A percentile compares a stretch with the other conserved stretches of the same genome.
Conservation (phyloP, 345 rosid species). For the Gossypium arboreum region DNA sequence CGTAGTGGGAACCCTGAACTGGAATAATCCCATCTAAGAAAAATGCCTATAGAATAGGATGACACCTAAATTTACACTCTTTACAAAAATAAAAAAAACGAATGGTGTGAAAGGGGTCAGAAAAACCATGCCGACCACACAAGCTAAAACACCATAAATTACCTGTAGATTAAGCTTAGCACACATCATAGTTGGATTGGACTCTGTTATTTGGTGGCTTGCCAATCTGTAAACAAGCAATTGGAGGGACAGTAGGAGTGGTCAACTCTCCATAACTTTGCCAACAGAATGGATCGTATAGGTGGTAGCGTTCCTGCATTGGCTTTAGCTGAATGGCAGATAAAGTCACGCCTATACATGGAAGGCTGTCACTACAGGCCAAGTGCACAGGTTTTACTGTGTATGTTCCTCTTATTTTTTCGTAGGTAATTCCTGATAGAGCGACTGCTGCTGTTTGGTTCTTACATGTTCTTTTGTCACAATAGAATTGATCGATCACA, state of each 20-base stretch:
- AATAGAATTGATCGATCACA: slow-evolving; percentile 87
- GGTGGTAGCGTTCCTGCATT: slow-evolving; percentile 59
- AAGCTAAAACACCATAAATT: slow-evolving; percentile 34
- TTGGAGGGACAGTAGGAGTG: slow-evolving; percentile 82
- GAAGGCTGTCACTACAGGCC: slow-evolving; percentile 88
- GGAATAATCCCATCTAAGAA: slow-evolving; percentile 1
- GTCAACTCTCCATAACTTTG: slow-evolving; percentile 73
- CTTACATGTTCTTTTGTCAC: slow-evolving; percentile 70
- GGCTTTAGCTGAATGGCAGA: slow-evolving; percentile 68
- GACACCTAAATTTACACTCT: neutral
- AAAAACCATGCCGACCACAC: slow-evolving; percentile 49
- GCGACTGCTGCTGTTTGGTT: slow-evolving; percentile 89
- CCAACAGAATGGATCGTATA: slow-evolving; percentile 93
- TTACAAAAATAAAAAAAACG: slow-evolving; percentile 23
- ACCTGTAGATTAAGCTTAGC: slow-evolving; percentile 37
- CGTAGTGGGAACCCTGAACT: neutral
- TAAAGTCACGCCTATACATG: slow-evolving; percentile 77
- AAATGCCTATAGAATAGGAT: neutral
- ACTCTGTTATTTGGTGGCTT: slow-evolving; percentile 73
- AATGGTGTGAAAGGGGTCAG: slow-evolving; percentile 54
- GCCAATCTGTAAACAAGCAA: slow-evolving; percentile 75
- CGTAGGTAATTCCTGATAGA: slow-evolving; percentile 81
- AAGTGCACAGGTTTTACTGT: slow-evolving; percentile 91
- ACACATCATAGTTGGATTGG: slow-evolving; percentile 54
- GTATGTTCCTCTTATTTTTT: slow-evolving; percentile 84